These are phyloP conservation scores for Ganoderma multipileum DNA, from an alignment of 1,284 basidiomycete genomes.

Conservation along the genomic window DNA sequence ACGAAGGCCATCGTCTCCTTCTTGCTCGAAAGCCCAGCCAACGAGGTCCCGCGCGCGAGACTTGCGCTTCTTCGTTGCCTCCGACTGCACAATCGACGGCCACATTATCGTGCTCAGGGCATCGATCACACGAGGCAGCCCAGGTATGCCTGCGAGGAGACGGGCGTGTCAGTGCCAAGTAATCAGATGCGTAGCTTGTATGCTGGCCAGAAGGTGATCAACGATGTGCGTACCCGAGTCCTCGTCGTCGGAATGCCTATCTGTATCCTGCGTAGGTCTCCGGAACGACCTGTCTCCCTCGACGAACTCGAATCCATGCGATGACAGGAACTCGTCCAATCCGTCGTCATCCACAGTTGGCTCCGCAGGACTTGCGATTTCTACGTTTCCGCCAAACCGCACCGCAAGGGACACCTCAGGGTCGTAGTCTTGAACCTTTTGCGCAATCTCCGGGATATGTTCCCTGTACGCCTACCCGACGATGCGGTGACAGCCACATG, in stretches of 20 bases:
- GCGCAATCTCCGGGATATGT: constrained; percentile 56
- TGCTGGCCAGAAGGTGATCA: neutral
- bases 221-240: constrained; percentile 31
- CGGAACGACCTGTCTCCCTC: constrained; percentile 44
- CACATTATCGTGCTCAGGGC: constrained; percentile 86
- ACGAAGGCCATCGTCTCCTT: constrained; percentile 43
- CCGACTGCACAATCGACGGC: constrained; percentile 69
- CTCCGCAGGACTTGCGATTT: constrained; percentile 27
- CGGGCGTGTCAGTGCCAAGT: neutral
- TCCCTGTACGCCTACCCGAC: constrained; percentile 55
- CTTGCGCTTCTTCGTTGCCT: constrained; percentile 39
- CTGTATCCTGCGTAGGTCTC: constrained; percentile 34
- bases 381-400: constrained; percentile 42
- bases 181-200: neutral
- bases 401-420: constrained; percentile 78
- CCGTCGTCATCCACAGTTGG: constrained; percentile 50
- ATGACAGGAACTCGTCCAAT: constrained; percentile 69
- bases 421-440: constrained; percentile 53
- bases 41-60: constrained; percentile 42
- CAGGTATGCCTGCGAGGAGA: constrained; percentile 54
- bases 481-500: constrained; percentile 7
- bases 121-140: constrained; percentile 73
- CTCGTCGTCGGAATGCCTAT: constrained; percentile 36
- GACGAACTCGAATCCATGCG: constrained; percentile 77
- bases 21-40: constrained; percentile 44